Percentiles rank a stretch among this genome's conserved stretches.
phyloP scores from a whole-genome alignment of 192 early-diverging fungal species.

The Nowakowskiella sp. region DNA sequence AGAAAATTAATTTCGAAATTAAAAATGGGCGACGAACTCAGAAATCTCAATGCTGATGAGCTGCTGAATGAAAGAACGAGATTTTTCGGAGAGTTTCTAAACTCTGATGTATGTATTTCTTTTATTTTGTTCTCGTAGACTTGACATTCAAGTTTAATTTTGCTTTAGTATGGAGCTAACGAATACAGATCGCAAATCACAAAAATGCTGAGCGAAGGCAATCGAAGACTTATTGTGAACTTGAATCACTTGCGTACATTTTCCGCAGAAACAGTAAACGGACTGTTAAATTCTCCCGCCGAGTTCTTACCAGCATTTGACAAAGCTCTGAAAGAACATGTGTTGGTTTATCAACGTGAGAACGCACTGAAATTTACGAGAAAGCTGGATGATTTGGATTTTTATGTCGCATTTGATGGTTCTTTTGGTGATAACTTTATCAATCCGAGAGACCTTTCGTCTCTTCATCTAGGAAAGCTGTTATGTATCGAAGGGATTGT shows the following conservation, averaged over 20 bases:
- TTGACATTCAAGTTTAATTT: neutral
- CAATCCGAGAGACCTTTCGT: conserved; percentile 76
- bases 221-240: conserved; percentile 73
- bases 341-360: conserved; percentile 15
- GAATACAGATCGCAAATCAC: conserved; percentile 45
- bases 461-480: conserved; percentile 73
- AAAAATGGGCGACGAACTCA: neutral
- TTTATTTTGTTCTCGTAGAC: too few relatives aligned
- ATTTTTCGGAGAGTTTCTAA: conserved; percentile 44
- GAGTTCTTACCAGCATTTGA: conserved; percentile 85
- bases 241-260: conserved; percentile 82
- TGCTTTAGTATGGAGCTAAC: conserved; percentile 43
- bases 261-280: conserved; percentile 59
- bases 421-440: conserved; percentile 85
- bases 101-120: conserved; percentile 31
- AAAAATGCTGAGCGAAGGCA: conserved; percentile 30
- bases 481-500: conserved; percentile 97
- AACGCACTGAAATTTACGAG: conserved; percentile 20
- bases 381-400: conserved; percentile 30
- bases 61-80: conserved; percentile 42
- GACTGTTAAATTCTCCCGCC: conserved; percentile 63
- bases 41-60: conserved; percentile 24
- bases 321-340: conserved; percentile 59
- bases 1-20: neutral
- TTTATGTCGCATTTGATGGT: conserved; percentile 81